These are phyloP conservation scores for Coniochaeta ligniaria DNA, from an alignment of 2,329 filamentous ascomycete species.

Conservation along the genomic window DNA sequence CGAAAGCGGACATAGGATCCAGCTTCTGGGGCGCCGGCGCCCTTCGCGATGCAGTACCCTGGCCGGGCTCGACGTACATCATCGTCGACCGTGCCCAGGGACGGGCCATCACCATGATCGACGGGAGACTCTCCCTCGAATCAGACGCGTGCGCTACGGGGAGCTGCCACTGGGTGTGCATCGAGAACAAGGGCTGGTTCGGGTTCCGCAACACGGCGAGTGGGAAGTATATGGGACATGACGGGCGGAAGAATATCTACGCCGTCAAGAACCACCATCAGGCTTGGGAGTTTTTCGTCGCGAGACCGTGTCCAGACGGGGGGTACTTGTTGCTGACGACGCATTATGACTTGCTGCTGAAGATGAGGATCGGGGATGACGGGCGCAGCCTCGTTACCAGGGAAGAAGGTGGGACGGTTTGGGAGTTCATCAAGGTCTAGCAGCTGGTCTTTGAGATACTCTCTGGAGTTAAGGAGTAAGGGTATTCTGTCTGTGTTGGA, in stretches of 20 bases:
- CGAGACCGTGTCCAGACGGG: background rate
- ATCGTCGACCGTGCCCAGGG: background rate
- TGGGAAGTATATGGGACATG: background rate
- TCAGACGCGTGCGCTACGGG: background rate
- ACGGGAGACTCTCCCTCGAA: background rate
- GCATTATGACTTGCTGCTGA: background rate
- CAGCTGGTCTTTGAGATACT: background rate
- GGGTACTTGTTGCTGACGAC: background rate
- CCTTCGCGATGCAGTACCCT: background rate
- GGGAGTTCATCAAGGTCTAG: background rate
- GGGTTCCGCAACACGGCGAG: background rate
- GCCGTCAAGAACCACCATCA: background rate
- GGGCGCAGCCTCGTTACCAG: background rate
- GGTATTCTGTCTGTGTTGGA: background rate
- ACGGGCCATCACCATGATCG: background rate
- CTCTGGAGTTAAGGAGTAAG: background rate
- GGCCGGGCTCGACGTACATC: background rate
- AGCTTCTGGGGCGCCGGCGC: background rate
- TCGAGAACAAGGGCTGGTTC: constrained; percentile 1
- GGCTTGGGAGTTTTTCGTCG: background rate
- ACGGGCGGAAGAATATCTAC: background rate
- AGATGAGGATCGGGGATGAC: background rate
- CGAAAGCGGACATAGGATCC: background rate
- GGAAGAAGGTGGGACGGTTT: background rate
- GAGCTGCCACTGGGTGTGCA: background rate